Percentiles rank a stretch among this genome's conserved stretches.
Conservation (phyloP, 2,329 filamentous ascomycete genomes). For the Elsinoe australis region DNA sequence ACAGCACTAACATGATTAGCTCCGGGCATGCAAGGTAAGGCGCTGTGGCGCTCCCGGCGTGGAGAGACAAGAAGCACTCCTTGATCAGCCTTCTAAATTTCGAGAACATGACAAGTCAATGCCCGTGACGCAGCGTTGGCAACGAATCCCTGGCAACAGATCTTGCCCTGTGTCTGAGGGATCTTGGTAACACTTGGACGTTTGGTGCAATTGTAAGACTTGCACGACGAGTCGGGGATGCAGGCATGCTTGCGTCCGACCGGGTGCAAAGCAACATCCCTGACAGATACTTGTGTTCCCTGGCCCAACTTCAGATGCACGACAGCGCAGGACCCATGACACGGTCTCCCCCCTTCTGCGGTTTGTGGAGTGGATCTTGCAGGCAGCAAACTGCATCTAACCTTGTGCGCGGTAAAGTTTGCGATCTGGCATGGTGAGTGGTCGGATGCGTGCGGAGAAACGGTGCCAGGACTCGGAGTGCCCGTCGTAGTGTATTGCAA, state of each 20-base stretch:
- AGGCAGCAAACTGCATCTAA: slow-evolving; percentile 8
- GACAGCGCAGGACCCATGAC: background rate
- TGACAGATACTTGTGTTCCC: background rate
- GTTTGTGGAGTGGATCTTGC: slow-evolving; percentile 2
- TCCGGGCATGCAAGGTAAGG: slow-evolving; percentile 9
- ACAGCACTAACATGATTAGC: slow-evolving; percentile 6
- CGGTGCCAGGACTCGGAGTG: slow-evolving; percentile 11
- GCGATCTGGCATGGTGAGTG: slow-evolving; percentile 1
- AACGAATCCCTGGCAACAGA: too few species aligned
- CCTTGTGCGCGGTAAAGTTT: background rate
- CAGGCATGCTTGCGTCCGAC: background rate
- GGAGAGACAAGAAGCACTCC: slow-evolving; percentile 8
- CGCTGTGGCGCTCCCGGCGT: slow-evolving; percentile 5
- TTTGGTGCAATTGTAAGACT: too few species aligned
- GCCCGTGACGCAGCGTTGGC: too few species aligned
- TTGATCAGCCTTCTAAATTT: slow-evolving; percentile 2
- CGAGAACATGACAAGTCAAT: too few species aligned
- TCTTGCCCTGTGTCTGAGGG: background rate
- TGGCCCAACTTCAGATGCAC: background rate
- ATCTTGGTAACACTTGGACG: background rate
- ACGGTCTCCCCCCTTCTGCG: background rate
- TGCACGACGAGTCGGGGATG: slow-evolving; percentile 3
- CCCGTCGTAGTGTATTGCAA: slow-evolving; percentile 11
- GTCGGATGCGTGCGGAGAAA: slow-evolving; percentile 9
- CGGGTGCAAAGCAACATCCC: background rate